A percentile compares a stretch with the other conserved stretches of the same genome.
phyloP scores from a whole-genome alignment of 2,329 filamentous ascomycete genomes.

The Paramyrothecium sp. region DNA sequence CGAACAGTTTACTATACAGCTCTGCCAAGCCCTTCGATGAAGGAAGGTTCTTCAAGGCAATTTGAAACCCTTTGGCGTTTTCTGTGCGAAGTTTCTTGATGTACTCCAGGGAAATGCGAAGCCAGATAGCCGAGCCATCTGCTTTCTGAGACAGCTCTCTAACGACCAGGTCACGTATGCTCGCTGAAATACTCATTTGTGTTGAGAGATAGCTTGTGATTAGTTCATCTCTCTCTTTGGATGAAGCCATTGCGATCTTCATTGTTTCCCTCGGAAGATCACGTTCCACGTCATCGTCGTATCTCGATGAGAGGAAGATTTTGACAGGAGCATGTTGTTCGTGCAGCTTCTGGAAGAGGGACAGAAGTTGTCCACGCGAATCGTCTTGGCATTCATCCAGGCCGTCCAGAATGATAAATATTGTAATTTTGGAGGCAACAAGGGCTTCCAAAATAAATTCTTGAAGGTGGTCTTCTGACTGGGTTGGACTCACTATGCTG shows the following conservation, averaged over 20 bases:
- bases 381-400: neutral
- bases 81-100: neutral
- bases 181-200: neutral
- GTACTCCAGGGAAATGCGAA: slow-evolving; percentile 5
- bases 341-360: neutral
- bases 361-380: neutral
- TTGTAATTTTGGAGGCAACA: neutral
- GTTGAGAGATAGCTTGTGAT: neutral
- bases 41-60: neutral
- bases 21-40: slow-evolving; percentile 3
- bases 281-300: slow-evolving; percentile 1
- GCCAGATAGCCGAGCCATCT: slow-evolving; percentile 7
- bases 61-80: neutral
- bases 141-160: slow-evolving; percentile 2
- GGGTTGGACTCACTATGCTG: neutral
- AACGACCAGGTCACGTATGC: neutral
- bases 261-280: neutral
- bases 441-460: neutral
- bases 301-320: slow-evolving; percentile 3
- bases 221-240: neutral
- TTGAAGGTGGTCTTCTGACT: neutral
- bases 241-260: neutral
- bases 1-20: slow-evolving; percentile 6
- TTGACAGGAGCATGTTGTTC: slow-evolving; percentile 1
- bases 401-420: neutral